Evolutionary conservation across 176 grass and related monocot genomes (phyloP), one percentile per base, ranked within the genome.

Genomic region (Oryza punctata): DNA sequence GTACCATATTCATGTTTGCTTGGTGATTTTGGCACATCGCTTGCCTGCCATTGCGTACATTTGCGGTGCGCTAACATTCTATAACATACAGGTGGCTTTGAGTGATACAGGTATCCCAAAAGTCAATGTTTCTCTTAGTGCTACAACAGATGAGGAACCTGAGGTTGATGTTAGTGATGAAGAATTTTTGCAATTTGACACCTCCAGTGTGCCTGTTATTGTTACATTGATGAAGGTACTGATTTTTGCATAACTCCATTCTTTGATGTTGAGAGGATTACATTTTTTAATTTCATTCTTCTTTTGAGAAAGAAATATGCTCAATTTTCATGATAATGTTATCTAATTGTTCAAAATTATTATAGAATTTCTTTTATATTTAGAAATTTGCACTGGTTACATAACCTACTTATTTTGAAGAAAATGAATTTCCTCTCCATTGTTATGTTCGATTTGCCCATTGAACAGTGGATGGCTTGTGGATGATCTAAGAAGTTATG

Each of bases 171-270:
- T 94, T 15, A 94, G 82, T 18, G 92, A 94, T 45, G 92, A 94
- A 81, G 92, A 98, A 76, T 94, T 94, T 82, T 81, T 98, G 76
- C 95, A 97, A 84, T 98, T 98, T 10, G 95, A 98, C 79, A 98
- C 95, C 77, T 92, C 91, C 47, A 82, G 90, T 75, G 91, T 97
- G 63, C 94, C 94, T 68, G 90, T 93, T 61, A 91, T 98, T 65
- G 29, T 98, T 81, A 98, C 95, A 67, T 82, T 98, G 78, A 98
- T 91, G 21, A 94, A 98, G 89, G 95, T 98, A 85, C 41, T 43
- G 41, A 43, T 43, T 64, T 66, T 61, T 38, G 21, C 1, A 24
- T 11, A 59, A 75, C 59, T 61, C 19, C 30, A 77, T 80, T 14
- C 18, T 35, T 73, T 63, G 12, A 11, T 45, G 24, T 26, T 10